Evolutionary conservation across 164 flowering plant species (phyloP).

Genomic region (Magnolia officinalis): DNA sequence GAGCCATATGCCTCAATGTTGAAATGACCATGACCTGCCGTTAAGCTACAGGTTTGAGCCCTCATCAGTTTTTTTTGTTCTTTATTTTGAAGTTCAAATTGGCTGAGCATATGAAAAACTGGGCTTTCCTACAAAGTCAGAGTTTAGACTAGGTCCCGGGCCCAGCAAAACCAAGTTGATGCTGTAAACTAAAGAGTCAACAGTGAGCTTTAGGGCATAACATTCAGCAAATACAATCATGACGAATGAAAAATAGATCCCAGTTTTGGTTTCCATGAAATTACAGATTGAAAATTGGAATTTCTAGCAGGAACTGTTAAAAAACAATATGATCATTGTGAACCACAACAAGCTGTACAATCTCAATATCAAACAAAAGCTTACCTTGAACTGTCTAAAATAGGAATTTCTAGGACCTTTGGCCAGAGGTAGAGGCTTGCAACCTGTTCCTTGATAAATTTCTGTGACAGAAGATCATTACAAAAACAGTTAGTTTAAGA

Average conservation of each 20-base stretch:
- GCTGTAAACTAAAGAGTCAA: too few species aligned
- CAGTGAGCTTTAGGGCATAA: background rate
- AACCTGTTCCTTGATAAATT: constrained; percentile 56
- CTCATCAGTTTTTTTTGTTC: too few species aligned
- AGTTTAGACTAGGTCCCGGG: too few species aligned
- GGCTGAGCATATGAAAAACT: background rate
- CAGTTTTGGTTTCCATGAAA: background rate
- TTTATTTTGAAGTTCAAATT: background rate
- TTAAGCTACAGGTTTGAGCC: too few species aligned
- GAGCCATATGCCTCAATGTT: background rate
- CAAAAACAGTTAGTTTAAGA: background rate
- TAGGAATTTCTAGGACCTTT: constrained; percentile 60
- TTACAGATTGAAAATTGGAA: too few species aligned
- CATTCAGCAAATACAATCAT: background rate
- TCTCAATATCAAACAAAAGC: constrained; percentile 15
- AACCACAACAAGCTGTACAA: background rate
- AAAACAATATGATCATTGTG: too few species aligned
- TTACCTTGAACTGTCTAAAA: constrained; percentile 74
- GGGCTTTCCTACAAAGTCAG: too few species aligned
- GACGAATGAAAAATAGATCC: background rate
- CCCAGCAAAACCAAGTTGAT: too few species aligned
- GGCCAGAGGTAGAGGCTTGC: constrained; percentile 87
- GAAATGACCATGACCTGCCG: background rate
- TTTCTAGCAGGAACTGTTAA: too few species aligned
- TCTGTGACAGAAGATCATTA: constrained; percentile 36